phyloP scores from a whole-genome alignment of 2,329 filamentous ascomycete species.

The Aotearoamyces nothofagi region DNA sequence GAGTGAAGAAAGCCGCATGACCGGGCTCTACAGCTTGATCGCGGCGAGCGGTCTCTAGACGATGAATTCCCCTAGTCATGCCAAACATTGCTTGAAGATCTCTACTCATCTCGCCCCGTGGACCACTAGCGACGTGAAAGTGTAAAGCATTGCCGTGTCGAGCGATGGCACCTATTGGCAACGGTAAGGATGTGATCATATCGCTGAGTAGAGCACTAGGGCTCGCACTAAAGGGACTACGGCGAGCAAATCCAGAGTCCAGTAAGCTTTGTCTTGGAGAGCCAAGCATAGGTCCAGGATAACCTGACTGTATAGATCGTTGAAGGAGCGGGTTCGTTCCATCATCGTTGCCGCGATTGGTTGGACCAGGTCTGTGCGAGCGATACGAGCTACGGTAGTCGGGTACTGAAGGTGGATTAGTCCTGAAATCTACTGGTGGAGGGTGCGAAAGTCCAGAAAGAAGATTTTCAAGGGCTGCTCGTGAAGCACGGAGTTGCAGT shows the following conservation, averaged over 20 bases:
- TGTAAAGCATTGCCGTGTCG: slow-evolving; percentile 38
- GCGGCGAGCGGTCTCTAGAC: slow-evolving; percentile 7
- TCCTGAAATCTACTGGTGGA: slow-evolving; percentile 1
- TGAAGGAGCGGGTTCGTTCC: slow-evolving; percentile 78
- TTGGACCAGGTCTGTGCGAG: slow-evolving; percentile 33
- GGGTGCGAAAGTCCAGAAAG: not conserved
- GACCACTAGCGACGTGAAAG: slow-evolving; percentile 38
- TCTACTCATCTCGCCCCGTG: slow-evolving; percentile 30
- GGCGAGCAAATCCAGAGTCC: slow-evolving; percentile 17
- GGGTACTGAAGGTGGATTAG: slow-evolving; percentile 21
- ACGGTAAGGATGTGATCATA: slow-evolving; percentile 18
- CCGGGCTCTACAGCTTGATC: slow-evolving; percentile 17
- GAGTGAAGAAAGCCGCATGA: slow-evolving; percentile 36
- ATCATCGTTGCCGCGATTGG: slow-evolving; percentile 51
- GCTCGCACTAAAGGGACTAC: slow-evolving; percentile 16
- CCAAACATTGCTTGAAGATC: slow-evolving; percentile 32
- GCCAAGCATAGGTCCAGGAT: slow-evolving; percentile 27
- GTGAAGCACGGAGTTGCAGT: too few species aligned
- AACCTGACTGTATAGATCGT: slow-evolving; percentile 33
- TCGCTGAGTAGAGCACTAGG: slow-evolving; percentile 15
- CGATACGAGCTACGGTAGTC: slow-evolving; percentile 27
- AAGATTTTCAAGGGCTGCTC: not conserved
- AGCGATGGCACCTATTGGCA: slow-evolving; percentile 17
- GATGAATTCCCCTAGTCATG: slow-evolving; percentile 9
- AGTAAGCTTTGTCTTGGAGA: slow-evolving; percentile 9